Evolutionary conservation across 2,329 filamentous ascomycete species (phyloP).

Genomic region (Leptographium procerum): DNA sequence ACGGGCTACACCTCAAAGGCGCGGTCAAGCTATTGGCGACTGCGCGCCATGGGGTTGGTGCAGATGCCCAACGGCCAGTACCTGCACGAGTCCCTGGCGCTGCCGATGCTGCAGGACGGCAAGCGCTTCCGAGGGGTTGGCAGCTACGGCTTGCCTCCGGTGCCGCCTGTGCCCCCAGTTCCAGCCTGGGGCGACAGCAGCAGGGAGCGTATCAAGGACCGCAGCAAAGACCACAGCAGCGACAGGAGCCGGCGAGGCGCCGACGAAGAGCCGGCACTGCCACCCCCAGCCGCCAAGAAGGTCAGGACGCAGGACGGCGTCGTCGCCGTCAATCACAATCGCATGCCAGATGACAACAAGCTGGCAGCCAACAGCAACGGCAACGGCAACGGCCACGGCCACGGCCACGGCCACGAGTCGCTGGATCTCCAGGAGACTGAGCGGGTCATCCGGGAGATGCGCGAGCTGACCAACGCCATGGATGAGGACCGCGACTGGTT

Average conservation of each 20-base stretch:
- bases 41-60: conserved; percentile 33
- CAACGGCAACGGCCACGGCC: neutral
- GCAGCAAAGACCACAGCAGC: neutral
- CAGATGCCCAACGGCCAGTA: conserved; percentile 16
- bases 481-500: conserved; percentile 37
- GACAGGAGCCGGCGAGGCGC: neutral
- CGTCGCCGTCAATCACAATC: too few relatives aligned
- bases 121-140: conserved; percentile 27
- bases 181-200: neutral
- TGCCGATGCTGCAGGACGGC: conserved; percentile 28
- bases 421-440: conserved; percentile 11
- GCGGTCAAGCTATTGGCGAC: conserved; percentile 23
- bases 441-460: conserved; percentile 30
- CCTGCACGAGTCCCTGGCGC: conserved; percentile 34
- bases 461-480: conserved; percentile 30
- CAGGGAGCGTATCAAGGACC: neutral
- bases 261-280: neutral
- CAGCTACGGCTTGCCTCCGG: conserved; percentile 21
- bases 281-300: conserved; percentile 4
- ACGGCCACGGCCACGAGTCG: conserved; percentile 6
- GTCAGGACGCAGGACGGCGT: neutral
- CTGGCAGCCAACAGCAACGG: neutral
- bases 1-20: neutral
- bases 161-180: neutral
- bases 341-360: too few relatives aligned